Evolutionary conservation across 2,329 filamentous ascomycete species (phyloP).

Genomic region (Arthrobotrys sinensis): DNA sequence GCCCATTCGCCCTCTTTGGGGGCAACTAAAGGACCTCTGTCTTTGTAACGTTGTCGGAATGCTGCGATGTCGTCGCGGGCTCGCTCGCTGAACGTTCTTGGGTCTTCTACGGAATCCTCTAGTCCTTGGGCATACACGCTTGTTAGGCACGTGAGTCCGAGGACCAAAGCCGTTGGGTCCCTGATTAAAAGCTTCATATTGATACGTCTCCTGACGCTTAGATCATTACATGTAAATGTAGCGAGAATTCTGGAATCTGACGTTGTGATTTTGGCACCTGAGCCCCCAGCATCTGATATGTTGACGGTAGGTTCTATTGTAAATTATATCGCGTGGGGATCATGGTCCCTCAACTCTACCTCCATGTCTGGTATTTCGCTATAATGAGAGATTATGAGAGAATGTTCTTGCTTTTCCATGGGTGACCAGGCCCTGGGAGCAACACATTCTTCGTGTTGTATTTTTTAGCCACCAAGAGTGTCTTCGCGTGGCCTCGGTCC

Average conservation of each 20-base stretch:
- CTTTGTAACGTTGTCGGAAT: neutral
- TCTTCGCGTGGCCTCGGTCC: no score
- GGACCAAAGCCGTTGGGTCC: neutral
- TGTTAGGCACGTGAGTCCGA: constrained; percentile 9
- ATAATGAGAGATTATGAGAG: constrained; percentile 22
- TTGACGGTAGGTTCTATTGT: no score
- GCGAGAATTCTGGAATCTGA: no score
- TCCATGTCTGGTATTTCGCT: neutral
- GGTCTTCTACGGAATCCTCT: neutral
- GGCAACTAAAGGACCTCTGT: neutral
- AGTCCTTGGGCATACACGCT: neutral
- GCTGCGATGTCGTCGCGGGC: neutral
- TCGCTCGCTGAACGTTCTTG: neutral
- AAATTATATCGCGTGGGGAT: no score
- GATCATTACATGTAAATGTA: no score
- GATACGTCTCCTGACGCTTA: no score
- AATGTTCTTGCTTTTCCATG: no score
- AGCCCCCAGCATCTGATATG: no score
- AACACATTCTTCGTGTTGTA: neutral
- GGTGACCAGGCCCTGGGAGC: no score
- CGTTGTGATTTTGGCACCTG: no score
- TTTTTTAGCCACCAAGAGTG: neutral
- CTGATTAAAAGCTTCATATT: neutral
- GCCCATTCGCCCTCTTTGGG: constrained; percentile 35
- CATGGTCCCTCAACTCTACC: no score